Conservation (phyloP, 331 rosid species). For the Spiraea crenata region DNA sequence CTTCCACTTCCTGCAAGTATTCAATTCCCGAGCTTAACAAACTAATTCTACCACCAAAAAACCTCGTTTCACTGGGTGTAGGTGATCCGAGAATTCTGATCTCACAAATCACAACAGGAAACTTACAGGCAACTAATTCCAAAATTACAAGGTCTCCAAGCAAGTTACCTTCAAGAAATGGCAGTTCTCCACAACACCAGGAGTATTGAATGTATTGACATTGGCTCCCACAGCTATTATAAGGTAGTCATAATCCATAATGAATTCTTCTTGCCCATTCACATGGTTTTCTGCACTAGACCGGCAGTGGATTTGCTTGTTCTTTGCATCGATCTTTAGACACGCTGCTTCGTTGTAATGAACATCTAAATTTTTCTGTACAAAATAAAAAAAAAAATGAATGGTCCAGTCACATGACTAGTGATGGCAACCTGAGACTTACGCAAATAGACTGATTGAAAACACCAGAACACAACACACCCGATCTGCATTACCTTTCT, state of each 20-base stretch:
- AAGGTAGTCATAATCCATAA: slow-evolving; percentile 76
- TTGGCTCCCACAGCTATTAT: slow-evolving; percentile 75
- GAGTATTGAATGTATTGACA: slow-evolving; percentile 95
- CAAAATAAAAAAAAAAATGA: not conserved
- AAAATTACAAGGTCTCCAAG: slow-evolving; percentile 17
- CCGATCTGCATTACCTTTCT: slow-evolving; percentile 46
- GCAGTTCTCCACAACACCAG: slow-evolving; percentile 90
- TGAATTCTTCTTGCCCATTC: slow-evolving; percentile 66
- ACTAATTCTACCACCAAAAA: not conserved
- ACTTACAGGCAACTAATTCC: not conserved
- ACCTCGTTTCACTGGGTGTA: not conserved
- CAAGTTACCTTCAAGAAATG: slow-evolving; percentile 81
- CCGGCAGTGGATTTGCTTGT: slow-evolving; percentile 73
- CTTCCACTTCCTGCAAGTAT: slow-evolving; percentile 84
- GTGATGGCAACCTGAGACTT: not conserved
- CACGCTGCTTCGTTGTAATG: slow-evolving; percentile 83
- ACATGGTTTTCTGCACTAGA: slow-evolving; percentile 51
- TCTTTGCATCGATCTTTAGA: slow-evolving; percentile 75
- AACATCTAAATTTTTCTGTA: slow-evolving; percentile 67
- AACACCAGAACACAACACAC: not conserved
- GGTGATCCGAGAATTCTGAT: not conserved
- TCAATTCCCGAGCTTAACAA: not conserved
- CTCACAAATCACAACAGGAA: not conserved
- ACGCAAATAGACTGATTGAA: not conserved
- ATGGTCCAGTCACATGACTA: not conserved